Conservation (phyloP, 2,329 filamentous ascomycete genomes). For the Cryphonectria radicalis region DNA sequence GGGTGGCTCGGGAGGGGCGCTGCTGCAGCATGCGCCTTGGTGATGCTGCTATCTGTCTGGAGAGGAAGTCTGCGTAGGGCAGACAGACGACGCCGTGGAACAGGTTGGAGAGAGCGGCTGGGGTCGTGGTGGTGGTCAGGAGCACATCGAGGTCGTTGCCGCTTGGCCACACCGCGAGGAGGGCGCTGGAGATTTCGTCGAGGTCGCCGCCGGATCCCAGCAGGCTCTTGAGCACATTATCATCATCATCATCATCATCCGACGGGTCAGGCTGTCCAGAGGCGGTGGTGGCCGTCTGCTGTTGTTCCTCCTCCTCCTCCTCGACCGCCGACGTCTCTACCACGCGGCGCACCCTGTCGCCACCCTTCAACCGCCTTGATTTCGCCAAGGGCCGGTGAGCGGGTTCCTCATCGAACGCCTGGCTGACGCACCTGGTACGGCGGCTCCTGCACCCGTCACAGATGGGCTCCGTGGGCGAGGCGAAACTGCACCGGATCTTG, state of each 20-base stretch:
- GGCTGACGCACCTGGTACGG: constrained; percentile 47
- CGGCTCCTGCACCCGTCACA: constrained; percentile 50
- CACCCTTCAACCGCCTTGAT: constrained; percentile 28
- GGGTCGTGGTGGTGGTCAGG: constrained; percentile 31
- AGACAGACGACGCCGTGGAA: constrained; percentile 44
- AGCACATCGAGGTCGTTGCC: constrained; percentile 45
- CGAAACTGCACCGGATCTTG: constrained; percentile 54
- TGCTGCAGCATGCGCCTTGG: constrained; percentile 40
- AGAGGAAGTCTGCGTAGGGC: constrained; percentile 36
- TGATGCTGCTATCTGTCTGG: constrained; percentile 30
- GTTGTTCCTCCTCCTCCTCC: background rate
- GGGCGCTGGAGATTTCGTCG: constrained; percentile 23
- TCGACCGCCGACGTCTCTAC: constrained; percentile 40
- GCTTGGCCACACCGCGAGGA: constrained; percentile 45
- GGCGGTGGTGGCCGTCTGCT: too few relatives aligned
- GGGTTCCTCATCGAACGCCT: constrained; percentile 47
- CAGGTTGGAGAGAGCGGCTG: constrained; percentile 38
- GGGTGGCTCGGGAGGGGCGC: constrained; percentile 35
- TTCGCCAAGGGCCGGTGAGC: constrained; percentile 22
- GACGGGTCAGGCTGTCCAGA: constrained; percentile 30
- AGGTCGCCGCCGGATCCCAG: background rate
- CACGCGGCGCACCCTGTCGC: constrained; percentile 41
- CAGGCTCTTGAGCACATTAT: constrained; percentile 22
- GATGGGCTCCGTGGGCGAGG: constrained; percentile 39
- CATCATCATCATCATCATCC: constrained; percentile 3